These are phyloP conservation scores for Carnegiea gigantea DNA, from an alignment of 179 eudicot genomes.

Conservation along the genomic window DNA sequence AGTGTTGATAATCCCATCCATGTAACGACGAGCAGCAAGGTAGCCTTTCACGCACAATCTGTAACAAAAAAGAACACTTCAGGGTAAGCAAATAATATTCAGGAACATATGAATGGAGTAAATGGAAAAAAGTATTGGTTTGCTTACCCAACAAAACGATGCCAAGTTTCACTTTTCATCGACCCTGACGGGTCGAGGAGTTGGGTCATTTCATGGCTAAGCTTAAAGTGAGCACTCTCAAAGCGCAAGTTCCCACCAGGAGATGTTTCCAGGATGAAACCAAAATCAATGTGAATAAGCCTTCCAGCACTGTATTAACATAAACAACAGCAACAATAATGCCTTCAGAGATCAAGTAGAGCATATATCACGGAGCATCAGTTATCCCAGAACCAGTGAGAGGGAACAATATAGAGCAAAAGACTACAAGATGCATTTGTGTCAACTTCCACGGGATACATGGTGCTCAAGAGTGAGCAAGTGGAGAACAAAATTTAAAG, in stretches of 20 bases:
- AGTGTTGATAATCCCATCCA: conserved; percentile 96
- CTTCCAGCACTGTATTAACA: conserved; percentile 73
- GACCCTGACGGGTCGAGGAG: conserved; percentile 94
- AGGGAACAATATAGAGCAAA: too few relatives aligned
- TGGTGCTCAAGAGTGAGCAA: background rate
- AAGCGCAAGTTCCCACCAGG: conserved; percentile 99
- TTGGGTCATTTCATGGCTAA: conserved; percentile 99
- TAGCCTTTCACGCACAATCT: conserved; percentile 98
- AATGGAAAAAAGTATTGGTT: background rate
- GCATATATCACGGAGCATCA: background rate
- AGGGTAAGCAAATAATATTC: background rate
- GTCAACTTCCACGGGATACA: background rate
- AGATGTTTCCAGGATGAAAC: conserved; percentile 96
- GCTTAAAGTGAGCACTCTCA: conserved; percentile 97
- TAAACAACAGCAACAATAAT: background rate
- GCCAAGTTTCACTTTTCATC: conserved; percentile 98
- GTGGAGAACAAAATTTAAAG: too few relatives aligned
- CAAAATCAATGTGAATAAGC: conserved; percentile 98
- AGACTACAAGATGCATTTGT: too few relatives aligned
- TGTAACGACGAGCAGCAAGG: conserved; percentile 91
- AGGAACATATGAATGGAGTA: background rate
- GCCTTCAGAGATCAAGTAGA: background rate
- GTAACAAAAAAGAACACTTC: conserved; percentile 14
- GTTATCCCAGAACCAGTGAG: background rate
- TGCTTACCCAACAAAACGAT: conserved; percentile 79